Evolutionary conservation across 2,329 filamentous ascomycete genomes (phyloP).

Genomic region (Alternaria triticina): DNA sequence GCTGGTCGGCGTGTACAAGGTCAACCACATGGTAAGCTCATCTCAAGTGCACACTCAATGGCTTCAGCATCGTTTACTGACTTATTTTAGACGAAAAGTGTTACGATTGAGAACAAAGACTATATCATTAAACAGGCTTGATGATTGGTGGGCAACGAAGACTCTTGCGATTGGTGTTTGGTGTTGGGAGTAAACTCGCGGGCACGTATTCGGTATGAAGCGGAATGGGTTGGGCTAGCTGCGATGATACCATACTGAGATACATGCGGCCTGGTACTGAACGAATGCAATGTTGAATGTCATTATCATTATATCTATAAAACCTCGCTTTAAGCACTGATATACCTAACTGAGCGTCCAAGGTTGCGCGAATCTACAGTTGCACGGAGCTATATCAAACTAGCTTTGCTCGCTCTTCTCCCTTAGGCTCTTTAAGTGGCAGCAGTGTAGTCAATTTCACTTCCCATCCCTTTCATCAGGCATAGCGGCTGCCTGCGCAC

Average conservation of each 20-base stretch:
- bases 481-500: background rate
- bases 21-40: slow-evolving; percentile 82
- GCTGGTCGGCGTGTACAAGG: slow-evolving; percentile 97
- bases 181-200: background rate
- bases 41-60: background rate
- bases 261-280: slow-evolving; percentile 5
- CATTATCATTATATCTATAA: background rate
- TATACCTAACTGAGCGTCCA: background rate
- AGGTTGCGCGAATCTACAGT: background rate
- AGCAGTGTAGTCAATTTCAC: background rate
- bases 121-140: slow-evolving; percentile 44
- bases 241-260: slow-evolving; percentile 17
- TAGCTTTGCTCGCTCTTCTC: background rate
- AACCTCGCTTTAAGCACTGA: background rate
- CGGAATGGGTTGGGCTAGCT: background rate
- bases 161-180: slow-evolving; percentile 6
- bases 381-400: background rate
- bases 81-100: slow-evolving; percentile 58
- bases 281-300: slow-evolving; percentile 8
- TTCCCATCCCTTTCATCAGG: background rate
- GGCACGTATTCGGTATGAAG: slow-evolving; percentile 2
- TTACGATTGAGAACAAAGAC: slow-evolving; percentile 60
- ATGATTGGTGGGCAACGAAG: background rate
- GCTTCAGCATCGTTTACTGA: slow-evolving; percentile 15
- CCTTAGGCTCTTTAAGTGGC: background rate